Percentiles rank a stretch among this genome's conserved stretches.
These are phyloP conservation scores for Lepidopterella palustris DNA, from an alignment of 495 filamentous ascomycete genomes.

Conservation along the genomic window DNA sequence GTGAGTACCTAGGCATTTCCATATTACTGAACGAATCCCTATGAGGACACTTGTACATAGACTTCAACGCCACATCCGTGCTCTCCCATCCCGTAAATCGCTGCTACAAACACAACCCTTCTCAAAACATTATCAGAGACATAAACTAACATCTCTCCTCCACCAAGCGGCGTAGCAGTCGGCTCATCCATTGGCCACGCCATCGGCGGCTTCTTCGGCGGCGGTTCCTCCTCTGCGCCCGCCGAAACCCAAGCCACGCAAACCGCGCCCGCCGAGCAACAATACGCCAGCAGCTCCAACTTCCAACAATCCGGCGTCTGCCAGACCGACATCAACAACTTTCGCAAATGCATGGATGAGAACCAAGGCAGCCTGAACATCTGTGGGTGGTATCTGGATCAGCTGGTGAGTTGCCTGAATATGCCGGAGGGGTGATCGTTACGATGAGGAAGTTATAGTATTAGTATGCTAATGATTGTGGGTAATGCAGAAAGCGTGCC, in stretches of 20 bases:
- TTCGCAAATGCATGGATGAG: constrained; percentile 94
- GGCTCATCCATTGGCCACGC: constrained; percentile 93
- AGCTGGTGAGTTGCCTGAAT: constrained; percentile 45
- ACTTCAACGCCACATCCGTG: neutral
- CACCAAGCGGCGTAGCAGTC: constrained; percentile 82
- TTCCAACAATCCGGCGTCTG: constrained; percentile 55
- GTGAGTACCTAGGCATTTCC: constrained; percentile 33
- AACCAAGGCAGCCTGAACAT: constrained; percentile 89
- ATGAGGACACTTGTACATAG: neutral
- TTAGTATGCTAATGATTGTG: neutral
- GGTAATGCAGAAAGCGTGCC: constrained; percentile 66
- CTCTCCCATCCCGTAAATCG: neutral
- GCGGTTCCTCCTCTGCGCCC: constrained; percentile 54
- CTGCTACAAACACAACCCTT: neutral
- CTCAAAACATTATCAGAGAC: neutral
- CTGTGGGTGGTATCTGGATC: constrained; percentile 96
- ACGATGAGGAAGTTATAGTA: neutral
- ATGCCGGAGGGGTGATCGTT: too few species aligned
- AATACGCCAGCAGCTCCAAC: constrained; percentile 38
- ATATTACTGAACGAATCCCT: neutral
- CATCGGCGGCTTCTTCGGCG: constrained; percentile 78
- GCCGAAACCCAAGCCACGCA: constrained; percentile 43
- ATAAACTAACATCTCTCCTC: neutral
- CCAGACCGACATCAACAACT: constrained; percentile 69
- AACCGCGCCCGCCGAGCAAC: constrained; percentile 39